Evolutionary conservation across 495 filamentous ascomycete species (phyloP), one percentile per base, ranked within the genome.

Genomic region (Stereocaulon alpinum): DNA sequence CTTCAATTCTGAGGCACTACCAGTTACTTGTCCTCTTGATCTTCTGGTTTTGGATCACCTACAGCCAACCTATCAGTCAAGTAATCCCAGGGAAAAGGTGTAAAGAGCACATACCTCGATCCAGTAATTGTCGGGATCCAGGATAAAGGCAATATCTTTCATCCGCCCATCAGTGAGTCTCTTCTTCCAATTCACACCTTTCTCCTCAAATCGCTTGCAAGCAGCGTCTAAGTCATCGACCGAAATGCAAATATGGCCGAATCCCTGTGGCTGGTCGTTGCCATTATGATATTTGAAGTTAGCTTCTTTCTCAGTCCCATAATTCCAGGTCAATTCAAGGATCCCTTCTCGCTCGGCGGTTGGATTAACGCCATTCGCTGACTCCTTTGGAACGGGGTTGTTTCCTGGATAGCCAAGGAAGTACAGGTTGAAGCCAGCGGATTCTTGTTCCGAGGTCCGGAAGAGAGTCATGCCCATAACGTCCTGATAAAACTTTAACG

Each of bases 251-350:
- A 94, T 89, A 67, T 94, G 89, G 1, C 92, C 92, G 65, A 95
- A 98, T 30, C 93, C 93, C 70, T 96, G 89, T 1, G 91, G 93
- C 71, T 94, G 76, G 22, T 82, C 75, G 70, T 98, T 98, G 11
- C 93, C 93, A 64, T 94, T 84, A 68, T 98, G 93, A 68, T 98
- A 98, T 45, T 83, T 84, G 66, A 90, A 89, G 49, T 78, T 75
- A 57, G 84, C 77, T 64, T 96, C 83, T 67, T 88, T 92, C 77
- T 98, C 93, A 3, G 93, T 96, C 44, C 93, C 93, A 63, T 95
- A 93, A 69, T 98, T 96, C 88, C 89, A 96, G 22, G 91, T 96
- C 64, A 98, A 67, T 74, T 96, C 91, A 12, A 96, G 74, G 55
- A 96, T 68, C 2, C 92, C 92, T 68, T 96, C 92, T 53, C 82